These are phyloP conservation scores for Casaregolazyma lundiana DNA, from an alignment of 1,139 yeast species.

Conservation along the genomic window DNA sequence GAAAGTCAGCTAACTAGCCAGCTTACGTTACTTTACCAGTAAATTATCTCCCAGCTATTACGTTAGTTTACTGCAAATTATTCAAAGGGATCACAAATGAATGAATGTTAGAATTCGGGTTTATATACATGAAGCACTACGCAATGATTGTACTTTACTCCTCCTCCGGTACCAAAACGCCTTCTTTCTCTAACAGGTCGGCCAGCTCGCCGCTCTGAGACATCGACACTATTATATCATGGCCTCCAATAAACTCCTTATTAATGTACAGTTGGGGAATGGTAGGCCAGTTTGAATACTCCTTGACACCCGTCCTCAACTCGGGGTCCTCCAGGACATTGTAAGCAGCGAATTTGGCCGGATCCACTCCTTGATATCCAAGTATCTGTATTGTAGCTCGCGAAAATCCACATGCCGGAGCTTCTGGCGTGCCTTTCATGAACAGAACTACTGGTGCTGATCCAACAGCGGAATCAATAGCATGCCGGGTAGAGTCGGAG, in stretches of 20 bases:
- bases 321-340: constrained; percentile 94
- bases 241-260: constrained; percentile 92
- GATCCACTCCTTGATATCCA: constrained; percentile 97
- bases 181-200: constrained; percentile 71
- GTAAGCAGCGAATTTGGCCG: constrained; percentile 91
- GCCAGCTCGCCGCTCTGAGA: constrained; percentile 88
- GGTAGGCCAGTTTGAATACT: constrained; percentile 93
- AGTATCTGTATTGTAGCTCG: constrained; percentile 89
- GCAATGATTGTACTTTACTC: no score
- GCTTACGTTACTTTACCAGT: not conserved
- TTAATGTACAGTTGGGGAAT: constrained; percentile 59
- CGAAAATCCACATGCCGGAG: constrained; percentile 97
- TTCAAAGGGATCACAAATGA: no score
- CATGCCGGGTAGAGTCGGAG: constrained; percentile 72
- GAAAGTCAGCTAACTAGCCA: not conserved
- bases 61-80: no score
- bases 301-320: constrained; percentile 88
- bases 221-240: constrained; percentile 92
- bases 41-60: no score
- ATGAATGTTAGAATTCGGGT: not conserved
- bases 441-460: constrained; percentile 93
- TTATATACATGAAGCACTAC: no score
- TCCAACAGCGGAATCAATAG: constrained; percentile 77
- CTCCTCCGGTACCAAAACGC: constrained; percentile 76
- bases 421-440: constrained; percentile 76